Evolutionary conservation across 2,329 filamentous ascomycete genomes (phyloP).

Genomic region (Colletotrichum shisoi): DNA sequence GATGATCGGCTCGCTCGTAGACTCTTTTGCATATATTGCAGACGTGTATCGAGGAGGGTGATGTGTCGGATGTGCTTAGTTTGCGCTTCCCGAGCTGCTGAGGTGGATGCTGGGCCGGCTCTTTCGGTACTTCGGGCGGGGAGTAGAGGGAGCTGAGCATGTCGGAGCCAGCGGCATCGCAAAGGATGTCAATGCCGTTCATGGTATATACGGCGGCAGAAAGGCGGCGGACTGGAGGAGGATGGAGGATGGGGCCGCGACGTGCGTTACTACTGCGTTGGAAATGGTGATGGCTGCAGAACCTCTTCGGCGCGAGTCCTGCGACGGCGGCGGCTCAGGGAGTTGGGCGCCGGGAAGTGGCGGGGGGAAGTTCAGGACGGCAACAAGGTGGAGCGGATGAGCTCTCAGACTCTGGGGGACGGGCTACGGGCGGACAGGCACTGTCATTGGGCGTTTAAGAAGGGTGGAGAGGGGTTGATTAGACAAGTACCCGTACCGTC

Average conservation of each 20-base stretch:
- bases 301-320: slow-evolving; percentile 18
- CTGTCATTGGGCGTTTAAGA: neutral
- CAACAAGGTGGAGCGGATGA: slow-evolving; percentile 7
- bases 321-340: slow-evolving; percentile 24
- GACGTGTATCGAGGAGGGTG: slow-evolving; percentile 26
- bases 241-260: slow-evolving; percentile 1
- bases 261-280: slow-evolving; percentile 13
- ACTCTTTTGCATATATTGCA: slow-evolving; percentile 35
- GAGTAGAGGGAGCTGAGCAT: slow-evolving; percentile 32
- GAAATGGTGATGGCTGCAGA: slow-evolving; percentile 19
- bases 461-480: neutral
- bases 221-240: neutral
- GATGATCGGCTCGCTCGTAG: slow-evolving; percentile 37
- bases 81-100: slow-evolving; percentile 31
- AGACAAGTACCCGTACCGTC: neutral
- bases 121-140: slow-evolving; percentile 26
- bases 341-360: slow-evolving; percentile 34
- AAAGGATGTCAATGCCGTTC: slow-evolving; percentile 35
- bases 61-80: slow-evolving; percentile 30
- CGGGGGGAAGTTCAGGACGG: slow-evolving; percentile 19
- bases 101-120: slow-evolving; percentile 24
- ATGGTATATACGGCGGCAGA: slow-evolving; percentile 14
- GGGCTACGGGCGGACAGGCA: slow-evolving; percentile 11
- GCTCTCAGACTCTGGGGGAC: slow-evolving; percentile 12
- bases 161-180: slow-evolving; percentile 37